Conservation (phyloP, 1,284 basidiomycete genomes). For the Pseudozyma thailandica region DNA sequence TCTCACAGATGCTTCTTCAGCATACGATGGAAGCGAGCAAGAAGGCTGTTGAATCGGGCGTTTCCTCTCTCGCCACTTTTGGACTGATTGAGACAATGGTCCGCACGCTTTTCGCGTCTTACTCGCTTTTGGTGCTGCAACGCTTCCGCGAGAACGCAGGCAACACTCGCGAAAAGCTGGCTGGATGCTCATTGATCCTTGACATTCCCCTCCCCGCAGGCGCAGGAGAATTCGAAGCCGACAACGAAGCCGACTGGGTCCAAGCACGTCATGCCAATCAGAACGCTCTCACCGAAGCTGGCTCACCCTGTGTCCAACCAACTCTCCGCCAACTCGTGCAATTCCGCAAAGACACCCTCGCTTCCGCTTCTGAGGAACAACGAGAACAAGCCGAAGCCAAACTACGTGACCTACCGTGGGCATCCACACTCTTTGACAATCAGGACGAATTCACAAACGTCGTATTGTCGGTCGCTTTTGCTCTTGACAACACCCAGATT, state of each 20-base stretch:
- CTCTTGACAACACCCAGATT: slow-evolving; percentile 47
- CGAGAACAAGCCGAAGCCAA: slow-evolving; percentile 20
- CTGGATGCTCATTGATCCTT: slow-evolving; percentile 50
- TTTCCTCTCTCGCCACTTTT: slow-evolving; percentile 22
- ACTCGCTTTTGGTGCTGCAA: slow-evolving; percentile 58
- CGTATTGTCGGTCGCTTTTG: slow-evolving; percentile 55
- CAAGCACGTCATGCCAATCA: slow-evolving; percentile 25
- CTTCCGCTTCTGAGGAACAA: neutral
- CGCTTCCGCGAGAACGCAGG: slow-evolving; percentile 53
- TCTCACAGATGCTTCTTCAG: slow-evolving; percentile 35
- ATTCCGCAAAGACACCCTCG: slow-evolving; percentile 27
- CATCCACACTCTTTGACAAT: slow-evolving; percentile 38
- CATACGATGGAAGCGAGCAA: slow-evolving; percentile 17
- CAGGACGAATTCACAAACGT: slow-evolving; percentile 59
- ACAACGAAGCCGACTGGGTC: slow-evolving; percentile 49
- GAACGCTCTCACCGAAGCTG: slow-evolving; percentile 27
- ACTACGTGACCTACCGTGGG: slow-evolving; percentile 36
- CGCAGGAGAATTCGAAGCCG: slow-evolving; percentile 59
- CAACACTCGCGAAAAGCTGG: slow-evolving; percentile 37
- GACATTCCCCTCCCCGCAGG: slow-evolving; percentile 53
- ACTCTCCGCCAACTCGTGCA: slow-evolving; percentile 50
- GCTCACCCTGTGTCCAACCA: slow-evolving; percentile 15
- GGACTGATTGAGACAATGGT: slow-evolving; percentile 57
- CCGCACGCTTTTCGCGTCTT: slow-evolving; percentile 56
- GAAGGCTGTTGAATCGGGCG: slow-evolving; percentile 6